Conservation (phyloP, 2,329 filamentous ascomycete species). For the Epichloe elymi region DNA sequence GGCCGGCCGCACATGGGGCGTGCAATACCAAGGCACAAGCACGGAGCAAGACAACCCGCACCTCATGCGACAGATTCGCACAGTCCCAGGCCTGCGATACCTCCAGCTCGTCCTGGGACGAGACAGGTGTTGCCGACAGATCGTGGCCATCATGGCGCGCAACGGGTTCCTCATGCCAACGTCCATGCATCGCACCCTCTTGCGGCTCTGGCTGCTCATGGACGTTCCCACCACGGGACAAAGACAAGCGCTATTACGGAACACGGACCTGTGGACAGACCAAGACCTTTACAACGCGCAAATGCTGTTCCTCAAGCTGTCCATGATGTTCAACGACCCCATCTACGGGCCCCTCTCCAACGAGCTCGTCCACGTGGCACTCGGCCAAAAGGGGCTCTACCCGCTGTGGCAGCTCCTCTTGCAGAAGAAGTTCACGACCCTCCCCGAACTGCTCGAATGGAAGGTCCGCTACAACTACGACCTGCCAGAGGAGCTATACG, state of each 20-base stretch:
- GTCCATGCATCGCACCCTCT: conserved; percentile 32
- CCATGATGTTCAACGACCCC: conserved; percentile 56
- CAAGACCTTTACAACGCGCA: conserved; percentile 47
- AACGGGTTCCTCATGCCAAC: conserved; percentile 43
- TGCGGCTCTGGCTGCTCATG: conserved; percentile 63
- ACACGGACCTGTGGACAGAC: conserved; percentile 40
- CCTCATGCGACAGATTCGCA: conserved; percentile 23
- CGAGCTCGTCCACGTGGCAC: conserved; percentile 40
- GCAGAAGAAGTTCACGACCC: conserved; percentile 34
- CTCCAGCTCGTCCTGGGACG: conserved; percentile 52
- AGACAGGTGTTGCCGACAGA: conserved; percentile 43
- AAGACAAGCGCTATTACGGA: conserved; percentile 41
- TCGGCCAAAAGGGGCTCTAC: conserved; percentile 43
- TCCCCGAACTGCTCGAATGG: conserved; percentile 40
- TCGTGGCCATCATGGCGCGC: conserved; percentile 46
- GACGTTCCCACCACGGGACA: conserved; percentile 46
- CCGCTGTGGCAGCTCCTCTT: conserved; percentile 48
- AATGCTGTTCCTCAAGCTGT: conserved; percentile 58
- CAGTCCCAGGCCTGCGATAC: conserved; percentile 53
- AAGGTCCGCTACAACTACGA: conserved; percentile 44
- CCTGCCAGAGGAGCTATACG: conserved; percentile 21
- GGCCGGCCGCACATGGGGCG: conserved; percentile 26
- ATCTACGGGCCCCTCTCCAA: conserved; percentile 36
- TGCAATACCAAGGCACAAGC: conserved; percentile 7
- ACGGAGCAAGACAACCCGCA: conserved; percentile 3